Conservation (phyloP, 306 rosid genomes). For the Glycine tomentella region DNA sequence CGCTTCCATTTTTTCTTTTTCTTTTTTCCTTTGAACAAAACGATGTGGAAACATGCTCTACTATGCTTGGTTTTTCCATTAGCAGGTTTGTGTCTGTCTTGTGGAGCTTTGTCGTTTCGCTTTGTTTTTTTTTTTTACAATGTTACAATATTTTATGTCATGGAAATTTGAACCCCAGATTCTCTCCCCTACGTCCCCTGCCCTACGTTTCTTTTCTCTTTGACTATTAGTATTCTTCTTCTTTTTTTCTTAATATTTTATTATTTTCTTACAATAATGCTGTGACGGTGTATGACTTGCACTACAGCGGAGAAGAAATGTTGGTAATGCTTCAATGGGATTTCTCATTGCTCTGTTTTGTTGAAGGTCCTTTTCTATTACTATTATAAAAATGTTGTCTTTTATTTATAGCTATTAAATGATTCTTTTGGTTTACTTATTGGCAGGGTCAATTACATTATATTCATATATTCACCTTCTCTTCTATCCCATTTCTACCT, state of each 20-base stretch:
- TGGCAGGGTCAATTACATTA: constrained; percentile 1
- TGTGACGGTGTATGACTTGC: constrained; percentile 6
- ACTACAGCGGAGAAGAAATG: constrained; percentile 37
- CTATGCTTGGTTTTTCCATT: constrained; percentile 14
- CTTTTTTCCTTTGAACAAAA: constrained; percentile 37
- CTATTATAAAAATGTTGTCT: neutral
- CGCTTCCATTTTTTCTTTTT: neutral
- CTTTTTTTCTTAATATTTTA: neutral
- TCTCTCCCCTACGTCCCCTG: constrained; percentile 35
- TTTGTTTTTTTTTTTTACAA: constrained; percentile 41
- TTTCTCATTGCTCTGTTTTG: neutral
- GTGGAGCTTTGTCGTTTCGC: constrained; percentile 55
- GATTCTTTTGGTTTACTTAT: neutral
- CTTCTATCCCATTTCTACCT: no score
- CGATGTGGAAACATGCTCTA: neutral
- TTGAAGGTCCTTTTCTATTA: constrained; percentile 49
- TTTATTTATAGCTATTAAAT: neutral
- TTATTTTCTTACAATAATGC: neutral
- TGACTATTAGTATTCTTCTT: neutral
- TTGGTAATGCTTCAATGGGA: neutral
- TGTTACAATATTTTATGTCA: constrained; percentile 38
- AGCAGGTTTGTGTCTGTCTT: constrained; percentile 35
- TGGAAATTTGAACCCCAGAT: constrained; percentile 54
- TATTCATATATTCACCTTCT: no score
- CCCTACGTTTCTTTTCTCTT: constrained; percentile 32